Conservation (phyloP, 2,329 filamentous ascomycete species). For the Apiospora koreana region DNA sequence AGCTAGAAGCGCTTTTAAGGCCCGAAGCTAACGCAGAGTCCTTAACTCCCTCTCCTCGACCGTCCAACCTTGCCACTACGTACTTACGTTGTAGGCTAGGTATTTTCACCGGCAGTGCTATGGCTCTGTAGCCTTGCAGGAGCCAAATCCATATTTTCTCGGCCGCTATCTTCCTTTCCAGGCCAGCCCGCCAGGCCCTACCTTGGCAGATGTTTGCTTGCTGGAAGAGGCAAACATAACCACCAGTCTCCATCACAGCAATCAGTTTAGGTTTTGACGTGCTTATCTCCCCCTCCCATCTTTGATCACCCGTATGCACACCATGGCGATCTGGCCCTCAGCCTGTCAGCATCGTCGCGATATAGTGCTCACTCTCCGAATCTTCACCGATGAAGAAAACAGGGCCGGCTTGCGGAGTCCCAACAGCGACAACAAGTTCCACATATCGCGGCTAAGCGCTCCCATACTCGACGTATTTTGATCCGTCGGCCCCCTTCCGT, state of each 20-base stretch:
- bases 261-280: background rate
- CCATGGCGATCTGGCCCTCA: background rate
- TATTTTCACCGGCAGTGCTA: background rate
- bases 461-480: background rate
- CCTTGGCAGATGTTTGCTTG: background rate
- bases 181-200: background rate
- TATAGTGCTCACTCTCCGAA: background rate
- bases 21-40: background rate
- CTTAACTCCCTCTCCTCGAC: too few species aligned
- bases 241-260: background rate
- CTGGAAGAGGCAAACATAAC: background rate
- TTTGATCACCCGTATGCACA: background rate
- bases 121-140: background rate
- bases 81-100: background rate
- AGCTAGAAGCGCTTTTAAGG: background rate
- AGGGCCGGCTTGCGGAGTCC: background rate
- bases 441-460: background rate
- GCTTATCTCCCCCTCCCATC: background rate
- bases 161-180: background rate
- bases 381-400: background rate
- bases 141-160: background rate
- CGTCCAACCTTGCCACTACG: background rate
- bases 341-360: background rate
- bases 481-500: constrained; percentile 4
- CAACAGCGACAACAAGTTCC: background rate